Evolutionary conservation across 495 filamentous ascomycete species (phyloP).

Genomic region (Cercophora scortea): DNA sequence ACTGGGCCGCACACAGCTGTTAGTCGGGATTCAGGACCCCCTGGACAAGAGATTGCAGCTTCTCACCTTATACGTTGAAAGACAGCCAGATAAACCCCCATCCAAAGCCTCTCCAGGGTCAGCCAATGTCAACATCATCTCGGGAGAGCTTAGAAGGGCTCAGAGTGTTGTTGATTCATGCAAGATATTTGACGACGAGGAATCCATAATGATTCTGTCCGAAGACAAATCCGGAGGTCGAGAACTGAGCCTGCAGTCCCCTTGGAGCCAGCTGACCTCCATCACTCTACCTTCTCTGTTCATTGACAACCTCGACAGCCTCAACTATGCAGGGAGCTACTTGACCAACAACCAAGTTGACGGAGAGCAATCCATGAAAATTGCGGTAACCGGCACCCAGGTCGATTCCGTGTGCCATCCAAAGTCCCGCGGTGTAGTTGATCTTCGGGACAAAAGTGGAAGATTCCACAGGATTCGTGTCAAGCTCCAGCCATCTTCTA

Average conservation of each 20-base stretch:
- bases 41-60: conserved; percentile 60
- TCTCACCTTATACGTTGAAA: conserved; percentile 49
- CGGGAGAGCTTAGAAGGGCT: conserved; percentile 38
- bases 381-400: conserved; percentile 22
- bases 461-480: conserved; percentile 58
- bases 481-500: conserved; percentile 55
- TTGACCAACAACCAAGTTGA: conserved; percentile 1
- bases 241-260: conserved; percentile 64
- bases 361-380: conserved; percentile 1
- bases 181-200: conserved; percentile 59
- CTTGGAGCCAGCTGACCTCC: conserved; percentile 59
- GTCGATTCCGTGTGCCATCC: conserved; percentile 37
- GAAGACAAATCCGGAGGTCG: conserved; percentile 52
- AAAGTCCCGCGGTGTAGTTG: conserved; percentile 48
- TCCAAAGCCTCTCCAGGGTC: conserved; percentile 1
- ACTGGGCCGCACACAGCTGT: conserved; percentile 41
- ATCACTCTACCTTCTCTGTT: conserved; percentile 41
- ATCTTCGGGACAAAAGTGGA: conserved; percentile 54
- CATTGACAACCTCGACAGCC: conserved; percentile 27
- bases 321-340: conserved; percentile 30
- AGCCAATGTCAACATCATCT: conserved; percentile 18
- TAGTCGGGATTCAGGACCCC: conserved; percentile 61
- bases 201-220: conserved; percentile 64
- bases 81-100: conserved; percentile 10
- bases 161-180: conserved; percentile 66